Conservation (phyloP, 495 filamentous ascomycete species). For the Haplographium delicatum region DNA sequence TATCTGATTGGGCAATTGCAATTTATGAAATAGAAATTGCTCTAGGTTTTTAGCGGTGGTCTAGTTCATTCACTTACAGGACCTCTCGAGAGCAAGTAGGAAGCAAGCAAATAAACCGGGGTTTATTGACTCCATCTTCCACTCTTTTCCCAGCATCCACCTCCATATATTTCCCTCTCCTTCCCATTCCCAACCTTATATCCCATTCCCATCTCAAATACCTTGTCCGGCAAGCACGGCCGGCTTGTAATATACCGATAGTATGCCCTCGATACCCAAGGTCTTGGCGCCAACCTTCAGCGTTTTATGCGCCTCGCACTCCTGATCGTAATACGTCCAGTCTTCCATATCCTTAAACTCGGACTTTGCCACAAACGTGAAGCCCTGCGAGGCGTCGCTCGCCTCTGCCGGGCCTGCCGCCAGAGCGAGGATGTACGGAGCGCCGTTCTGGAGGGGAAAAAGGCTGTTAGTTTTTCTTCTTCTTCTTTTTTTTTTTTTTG, state of each 20-base stretch:
- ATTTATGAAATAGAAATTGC: no score
- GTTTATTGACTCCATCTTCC: no score
- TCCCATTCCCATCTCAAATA: not conserved
- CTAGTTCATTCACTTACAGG: no score
- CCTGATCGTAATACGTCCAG: slow-evolving; percentile 64
- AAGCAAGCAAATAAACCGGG: no score
- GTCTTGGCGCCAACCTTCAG: slow-evolving; percentile 12
- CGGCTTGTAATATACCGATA: slow-evolving; percentile 12
- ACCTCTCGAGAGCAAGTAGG: no score
- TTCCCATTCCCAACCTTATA: not conserved
- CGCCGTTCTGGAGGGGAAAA: slow-evolving; percentile 7
- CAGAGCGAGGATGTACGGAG: slow-evolving; percentile 17
- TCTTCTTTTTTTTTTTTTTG: no score
- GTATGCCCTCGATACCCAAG: slow-evolving; percentile 9
- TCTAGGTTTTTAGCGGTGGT: no score
- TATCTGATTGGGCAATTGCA: not conserved
- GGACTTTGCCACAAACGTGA: slow-evolving; percentile 52
- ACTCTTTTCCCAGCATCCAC: not conserved
- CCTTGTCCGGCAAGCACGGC: no score
- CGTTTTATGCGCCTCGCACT: slow-evolving; percentile 38
- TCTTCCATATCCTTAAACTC: slow-evolving; percentile 59
- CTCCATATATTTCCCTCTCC: not conserved
- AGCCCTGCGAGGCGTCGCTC: slow-evolving; percentile 37
- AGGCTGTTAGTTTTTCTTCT: not conserved
- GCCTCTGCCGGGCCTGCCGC: slow-evolving; percentile 1